phyloP scores from a whole-genome alignment of 2,329 filamentous ascomycete genomes.

The Setomelanomma holmii region DNA sequence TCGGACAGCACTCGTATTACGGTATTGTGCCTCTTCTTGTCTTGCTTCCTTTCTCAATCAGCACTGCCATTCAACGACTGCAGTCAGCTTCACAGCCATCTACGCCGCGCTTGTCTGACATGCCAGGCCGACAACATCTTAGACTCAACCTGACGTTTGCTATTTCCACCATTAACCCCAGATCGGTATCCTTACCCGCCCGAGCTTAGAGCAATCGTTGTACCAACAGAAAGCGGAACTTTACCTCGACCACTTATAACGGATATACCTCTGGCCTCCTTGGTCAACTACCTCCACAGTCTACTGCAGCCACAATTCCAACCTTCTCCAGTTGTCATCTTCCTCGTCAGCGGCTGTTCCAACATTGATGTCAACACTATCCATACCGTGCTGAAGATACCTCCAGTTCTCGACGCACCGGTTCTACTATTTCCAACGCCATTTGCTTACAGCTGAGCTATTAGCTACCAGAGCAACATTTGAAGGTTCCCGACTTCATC shows the following conservation, averaged over 20 bases:
- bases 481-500: slow-evolving; percentile 20
- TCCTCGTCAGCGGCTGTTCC: slow-evolving; percentile 7
- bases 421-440: neutral
- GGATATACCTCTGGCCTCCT: slow-evolving; percentile 11
- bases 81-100: slow-evolving; percentile 38
- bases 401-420: neutral
- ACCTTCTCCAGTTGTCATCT: slow-evolving; percentile 8
- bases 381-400: slow-evolving; percentile 13
- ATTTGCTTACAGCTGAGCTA: neutral
- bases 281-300: slow-evolving; percentile 14
- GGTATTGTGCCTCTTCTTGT: slow-evolving; percentile 18
- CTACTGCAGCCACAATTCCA: slow-evolving; percentile 17
- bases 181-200: slow-evolving; percentile 23
- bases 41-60: slow-evolving; percentile 12
- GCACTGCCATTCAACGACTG: slow-evolving; percentile 25
- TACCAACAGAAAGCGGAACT: slow-evolving; percentile 17
- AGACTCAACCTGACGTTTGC: slow-evolving; percentile 27
- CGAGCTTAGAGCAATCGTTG: slow-evolving; percentile 17
- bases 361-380: slow-evolving; percentile 20
- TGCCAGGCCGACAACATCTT: slow-evolving; percentile 25
- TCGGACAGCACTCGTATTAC: slow-evolving; percentile 20
- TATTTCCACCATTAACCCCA: slow-evolving; percentile 26
- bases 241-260: slow-evolving; percentile 22
- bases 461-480: neutral
- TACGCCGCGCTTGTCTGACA: slow-evolving; percentile 29